Evolutionary conservation across 2,329 filamentous ascomycete species (phyloP).

Genomic region (Raffaelea deltoideospora): DNA sequence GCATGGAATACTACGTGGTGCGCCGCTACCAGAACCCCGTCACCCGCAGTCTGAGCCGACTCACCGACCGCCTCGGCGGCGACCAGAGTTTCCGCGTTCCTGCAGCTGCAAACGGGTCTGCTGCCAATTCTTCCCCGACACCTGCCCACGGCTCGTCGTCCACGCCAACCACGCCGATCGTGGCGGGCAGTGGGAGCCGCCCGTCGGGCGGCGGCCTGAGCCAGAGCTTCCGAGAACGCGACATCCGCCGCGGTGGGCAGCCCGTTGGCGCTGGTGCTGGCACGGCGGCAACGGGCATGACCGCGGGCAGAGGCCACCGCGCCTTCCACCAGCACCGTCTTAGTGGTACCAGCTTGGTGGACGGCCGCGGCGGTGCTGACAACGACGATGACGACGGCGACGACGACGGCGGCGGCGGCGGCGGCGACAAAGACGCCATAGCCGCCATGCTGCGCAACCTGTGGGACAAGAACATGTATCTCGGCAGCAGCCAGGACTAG

Average conservation of each 20-base stretch:
- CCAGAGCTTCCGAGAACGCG: constrained; percentile 22
- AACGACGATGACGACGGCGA: constrained; percentile 30
- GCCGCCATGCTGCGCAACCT: constrained; percentile 37
- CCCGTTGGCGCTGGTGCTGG: constrained; percentile 3
- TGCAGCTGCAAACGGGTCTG: constrained; percentile 18
- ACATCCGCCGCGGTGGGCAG: constrained; percentile 7
- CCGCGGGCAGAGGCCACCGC: neutral
- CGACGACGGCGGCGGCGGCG: constrained; percentile 14
- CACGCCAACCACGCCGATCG: constrained; percentile 12
- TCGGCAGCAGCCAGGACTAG: constrained; percentile 39
- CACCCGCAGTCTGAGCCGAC: constrained; percentile 41
- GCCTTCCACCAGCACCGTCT: constrained; percentile 23
- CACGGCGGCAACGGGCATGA: neutral
- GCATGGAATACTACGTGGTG: constrained; percentile 61
- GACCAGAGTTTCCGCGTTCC: constrained; percentile 35
- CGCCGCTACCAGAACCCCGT: constrained; percentile 58
- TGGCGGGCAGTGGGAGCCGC: neutral
- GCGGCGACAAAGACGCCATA: constrained; percentile 34
- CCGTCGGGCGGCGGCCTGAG: constrained; percentile 15
- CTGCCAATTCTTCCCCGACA: too few species aligned
- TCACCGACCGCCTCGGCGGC: constrained; percentile 35
- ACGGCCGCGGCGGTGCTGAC: constrained; percentile 27
- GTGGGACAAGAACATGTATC: constrained; percentile 46
- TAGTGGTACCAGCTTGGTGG: constrained; percentile 34
- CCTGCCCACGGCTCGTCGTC: constrained; percentile 2